Percentiles rank a stretch among this genome's conserved stretches.
These are phyloP conservation scores for Boletus tomentosulus DNA, from an alignment of 768 basidiomycete species.

Conservation along the genomic window DNA sequence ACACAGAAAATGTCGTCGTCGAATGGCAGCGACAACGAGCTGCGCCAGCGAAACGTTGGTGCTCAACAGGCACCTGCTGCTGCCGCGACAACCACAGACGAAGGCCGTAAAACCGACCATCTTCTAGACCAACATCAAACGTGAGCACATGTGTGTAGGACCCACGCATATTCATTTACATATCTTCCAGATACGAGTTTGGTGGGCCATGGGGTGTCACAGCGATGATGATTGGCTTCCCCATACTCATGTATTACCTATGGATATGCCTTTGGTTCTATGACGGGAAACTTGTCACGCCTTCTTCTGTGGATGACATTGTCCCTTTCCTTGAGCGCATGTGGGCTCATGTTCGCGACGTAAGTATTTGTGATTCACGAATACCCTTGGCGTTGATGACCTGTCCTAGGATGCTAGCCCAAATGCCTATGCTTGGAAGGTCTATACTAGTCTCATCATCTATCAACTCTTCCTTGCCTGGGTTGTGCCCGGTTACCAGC, in stretches of 20 bases:
- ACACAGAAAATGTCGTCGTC: conserved; percentile 26
- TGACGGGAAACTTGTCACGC: conserved; percentile 75
- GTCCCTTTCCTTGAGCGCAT: conserved; percentile 74
- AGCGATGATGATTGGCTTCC: conserved; percentile 94
- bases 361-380: conserved; percentile 33
- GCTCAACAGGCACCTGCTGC: conserved; percentile 9
- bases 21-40: conserved; percentile 18
- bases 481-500: conserved; percentile 86
- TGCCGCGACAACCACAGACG: conserved; percentile 47
- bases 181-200: conserved; percentile 76
- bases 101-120: conserved; percentile 71
- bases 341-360: conserved; percentile 81
- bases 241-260: conserved; percentile 95
- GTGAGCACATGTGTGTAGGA: conserved; percentile 32
- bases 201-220: conserved; percentile 90
- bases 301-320: conserved; percentile 64
- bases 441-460: conserved; percentile 83
- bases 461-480: conserved; percentile 90
- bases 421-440: conserved; percentile 81
- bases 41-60: conserved; percentile 31
- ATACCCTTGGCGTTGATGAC: background rate
- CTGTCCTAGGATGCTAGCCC: conserved; percentile 79
- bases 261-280: conserved; percentile 98
- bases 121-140: conserved; percentile 65
- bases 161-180: conserved; percentile 5